phyloP scores from a whole-genome alignment of 2,329 filamentous ascomycete genomes.

The Penicillium sclerotigenum region DNA sequence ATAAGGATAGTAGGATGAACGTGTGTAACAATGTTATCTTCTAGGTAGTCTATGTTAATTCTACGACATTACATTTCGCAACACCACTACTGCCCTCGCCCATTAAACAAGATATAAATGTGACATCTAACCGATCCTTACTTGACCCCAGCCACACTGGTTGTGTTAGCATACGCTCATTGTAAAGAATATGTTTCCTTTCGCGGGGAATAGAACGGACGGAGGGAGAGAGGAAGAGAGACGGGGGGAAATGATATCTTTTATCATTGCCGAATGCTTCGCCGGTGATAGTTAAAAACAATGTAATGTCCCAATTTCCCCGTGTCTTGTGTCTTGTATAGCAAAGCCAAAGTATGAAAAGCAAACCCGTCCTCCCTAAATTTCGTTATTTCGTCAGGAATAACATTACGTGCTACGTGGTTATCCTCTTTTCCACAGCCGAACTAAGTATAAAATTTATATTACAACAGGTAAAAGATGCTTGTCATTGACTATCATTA shows the following conservation, averaged over 20 bases:
- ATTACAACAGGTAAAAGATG: background rate
- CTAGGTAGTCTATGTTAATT: no score
- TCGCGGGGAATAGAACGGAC: no score
- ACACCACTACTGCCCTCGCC: no score
- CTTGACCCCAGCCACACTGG: no score
- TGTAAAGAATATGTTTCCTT: no score
- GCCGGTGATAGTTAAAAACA: background rate
- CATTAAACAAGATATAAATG: no score
- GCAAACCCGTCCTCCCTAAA: background rate
- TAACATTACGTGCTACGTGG: background rate
- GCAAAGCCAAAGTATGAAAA: background rate
- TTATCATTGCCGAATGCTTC: no score
- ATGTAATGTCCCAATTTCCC: background rate
- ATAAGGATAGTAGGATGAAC: background rate
- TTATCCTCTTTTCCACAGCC: background rate
- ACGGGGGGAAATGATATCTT: no score
- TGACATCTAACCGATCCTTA: no score
- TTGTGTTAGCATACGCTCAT: no score
- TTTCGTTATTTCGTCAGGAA: background rate
- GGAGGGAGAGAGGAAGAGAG: no score
- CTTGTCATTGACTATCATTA: slow-evolving; percentile 4
- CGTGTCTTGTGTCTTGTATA: background rate
- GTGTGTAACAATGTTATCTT: background rate
- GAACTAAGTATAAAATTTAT: background rate
- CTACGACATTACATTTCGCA: no score